Evolutionary conservation across 306 rosid genomes (phyloP).

Genomic region (Quercus parvula): DNA sequence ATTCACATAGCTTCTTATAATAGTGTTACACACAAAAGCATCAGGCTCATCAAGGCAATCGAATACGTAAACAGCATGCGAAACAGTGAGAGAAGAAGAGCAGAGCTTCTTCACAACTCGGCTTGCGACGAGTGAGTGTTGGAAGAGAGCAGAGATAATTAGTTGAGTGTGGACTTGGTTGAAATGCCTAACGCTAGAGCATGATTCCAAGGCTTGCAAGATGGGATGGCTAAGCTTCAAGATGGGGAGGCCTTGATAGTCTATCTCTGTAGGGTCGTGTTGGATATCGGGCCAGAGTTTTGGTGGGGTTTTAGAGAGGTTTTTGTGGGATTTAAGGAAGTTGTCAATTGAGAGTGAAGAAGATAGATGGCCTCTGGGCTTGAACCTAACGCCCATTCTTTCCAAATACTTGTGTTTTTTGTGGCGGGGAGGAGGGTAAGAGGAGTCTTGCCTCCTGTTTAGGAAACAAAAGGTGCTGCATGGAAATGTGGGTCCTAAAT

Average conservation of each 20-base stretch:
- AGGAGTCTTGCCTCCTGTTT: too few species aligned
- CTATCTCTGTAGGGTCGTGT: slow-evolving; percentile 16
- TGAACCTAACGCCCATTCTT: slow-evolving; percentile 33
- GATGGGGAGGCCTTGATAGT: slow-evolving; percentile 22
- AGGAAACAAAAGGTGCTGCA: too few species aligned
- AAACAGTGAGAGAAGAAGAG: slow-evolving; percentile 27
- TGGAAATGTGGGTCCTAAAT: too few species aligned
- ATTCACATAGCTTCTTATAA: slow-evolving; percentile 43
- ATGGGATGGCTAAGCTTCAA: slow-evolving; percentile 40
- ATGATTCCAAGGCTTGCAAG: slow-evolving; percentile 38
- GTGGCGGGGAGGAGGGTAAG: background rate
- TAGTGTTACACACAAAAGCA: slow-evolving; percentile 53
- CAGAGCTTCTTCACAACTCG: slow-evolving; percentile 48
- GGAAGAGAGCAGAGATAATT: slow-evolving; percentile 41
- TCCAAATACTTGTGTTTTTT: background rate
- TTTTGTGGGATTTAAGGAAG: slow-evolving; percentile 22
- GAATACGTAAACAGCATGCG: slow-evolving; percentile 33
- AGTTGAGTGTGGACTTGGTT: slow-evolving; percentile 45
- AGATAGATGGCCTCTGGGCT: background rate
- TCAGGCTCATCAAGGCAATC: slow-evolving; percentile 42
- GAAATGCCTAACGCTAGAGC: slow-evolving; percentile 29
- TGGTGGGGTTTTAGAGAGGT: slow-evolving; percentile 27
- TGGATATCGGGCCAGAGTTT: slow-evolving; percentile 25
- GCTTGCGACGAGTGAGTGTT: slow-evolving; percentile 39
- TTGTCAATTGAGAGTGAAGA: slow-evolving; percentile 21